Conservation (phyloP, 768 basidiomycete species). For the Suillus sp. region DNA sequence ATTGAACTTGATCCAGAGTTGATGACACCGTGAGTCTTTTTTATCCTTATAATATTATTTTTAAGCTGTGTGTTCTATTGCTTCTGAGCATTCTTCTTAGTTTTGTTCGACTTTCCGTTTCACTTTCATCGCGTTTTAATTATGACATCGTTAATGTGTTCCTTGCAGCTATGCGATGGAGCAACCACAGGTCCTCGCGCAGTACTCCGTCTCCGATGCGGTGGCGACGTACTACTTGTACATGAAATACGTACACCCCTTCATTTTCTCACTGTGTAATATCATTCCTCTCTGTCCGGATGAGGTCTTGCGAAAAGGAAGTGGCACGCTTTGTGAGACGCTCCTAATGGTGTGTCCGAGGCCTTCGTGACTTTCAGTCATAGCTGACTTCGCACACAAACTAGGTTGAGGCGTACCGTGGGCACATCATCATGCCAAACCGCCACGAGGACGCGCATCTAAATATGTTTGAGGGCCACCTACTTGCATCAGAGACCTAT, state of each 20-base stretch:
- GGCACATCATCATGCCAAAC: conserved; percentile 96
- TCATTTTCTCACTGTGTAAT: conserved; percentile 98
- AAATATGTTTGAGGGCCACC: conserved; percentile 92
- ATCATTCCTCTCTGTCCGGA: conserved; percentile 97
- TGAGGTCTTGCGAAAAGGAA: conserved; percentile 94
- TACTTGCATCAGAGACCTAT: conserved; percentile 97
- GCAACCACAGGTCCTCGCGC: conserved; percentile 90
- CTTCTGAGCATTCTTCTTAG: background rate
- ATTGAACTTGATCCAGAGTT: conserved; percentile 97
- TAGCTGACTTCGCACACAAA: conserved; percentile 17
- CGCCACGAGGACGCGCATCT: conserved; percentile 92
- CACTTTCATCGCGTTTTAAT: conserved; percentile 1
- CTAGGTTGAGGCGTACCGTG: conserved; percentile 94
- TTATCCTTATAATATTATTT: background rate
- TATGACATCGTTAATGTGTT: background rate
- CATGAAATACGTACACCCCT: conserved; percentile 99
- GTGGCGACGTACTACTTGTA: conserved; percentile 99
- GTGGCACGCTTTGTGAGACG: conserved; percentile 96
- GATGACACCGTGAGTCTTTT: conserved; percentile 89
- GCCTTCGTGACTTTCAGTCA: background rate
- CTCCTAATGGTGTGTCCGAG: conserved; percentile 81
- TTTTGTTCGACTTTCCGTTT: background rate
- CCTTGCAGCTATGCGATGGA: conserved; percentile 85
- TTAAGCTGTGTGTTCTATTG: background rate
- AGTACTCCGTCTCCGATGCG: conserved; percentile 99